Evolutionary conservation across 73 alveolate genomes (phyloP).

Genomic region (Blepharisma stoltei): DNA sequence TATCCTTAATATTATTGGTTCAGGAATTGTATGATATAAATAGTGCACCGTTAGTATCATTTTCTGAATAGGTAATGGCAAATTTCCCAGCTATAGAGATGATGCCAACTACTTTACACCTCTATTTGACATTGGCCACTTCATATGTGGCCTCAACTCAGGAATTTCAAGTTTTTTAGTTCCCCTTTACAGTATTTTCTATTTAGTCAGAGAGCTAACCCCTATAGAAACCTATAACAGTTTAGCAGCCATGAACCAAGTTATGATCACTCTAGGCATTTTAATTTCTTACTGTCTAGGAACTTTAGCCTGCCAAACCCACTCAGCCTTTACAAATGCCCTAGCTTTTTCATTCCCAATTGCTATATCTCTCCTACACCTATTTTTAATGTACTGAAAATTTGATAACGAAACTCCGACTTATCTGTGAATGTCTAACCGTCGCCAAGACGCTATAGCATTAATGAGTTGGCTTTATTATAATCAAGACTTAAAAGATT

Average conservation of each 20-base stretch:
- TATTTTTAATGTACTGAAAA: background rate
- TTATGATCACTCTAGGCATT: conserved; percentile 10
- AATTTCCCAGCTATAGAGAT: no score
- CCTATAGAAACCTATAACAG: conserved; percentile 2
- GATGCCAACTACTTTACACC: background rate
- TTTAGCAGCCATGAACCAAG: conserved; percentile 1
- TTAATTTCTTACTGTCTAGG: background rate
- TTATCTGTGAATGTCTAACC: background rate
- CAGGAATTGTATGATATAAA: background rate
- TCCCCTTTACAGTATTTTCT: background rate
- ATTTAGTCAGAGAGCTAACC: background rate
- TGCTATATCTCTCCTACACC: background rate
- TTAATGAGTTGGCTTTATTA: conserved; percentile 1
- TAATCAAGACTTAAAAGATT: background rate
- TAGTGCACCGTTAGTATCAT: background rate
- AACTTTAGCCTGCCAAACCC: background rate
- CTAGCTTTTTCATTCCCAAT: background rate
- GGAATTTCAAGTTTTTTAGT: conserved; percentile 9
- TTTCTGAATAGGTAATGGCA: background rate
- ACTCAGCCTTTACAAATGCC: no score
- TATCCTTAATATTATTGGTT: background rate
- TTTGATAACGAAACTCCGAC: conserved; percentile 8
- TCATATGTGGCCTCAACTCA: background rate
- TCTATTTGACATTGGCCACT: background rate
- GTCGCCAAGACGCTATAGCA: background rate